These are phyloP conservation scores for Lepraria neglecta DNA, from an alignment of 495 filamentous ascomycete genomes.

Conservation along the genomic window DNA sequence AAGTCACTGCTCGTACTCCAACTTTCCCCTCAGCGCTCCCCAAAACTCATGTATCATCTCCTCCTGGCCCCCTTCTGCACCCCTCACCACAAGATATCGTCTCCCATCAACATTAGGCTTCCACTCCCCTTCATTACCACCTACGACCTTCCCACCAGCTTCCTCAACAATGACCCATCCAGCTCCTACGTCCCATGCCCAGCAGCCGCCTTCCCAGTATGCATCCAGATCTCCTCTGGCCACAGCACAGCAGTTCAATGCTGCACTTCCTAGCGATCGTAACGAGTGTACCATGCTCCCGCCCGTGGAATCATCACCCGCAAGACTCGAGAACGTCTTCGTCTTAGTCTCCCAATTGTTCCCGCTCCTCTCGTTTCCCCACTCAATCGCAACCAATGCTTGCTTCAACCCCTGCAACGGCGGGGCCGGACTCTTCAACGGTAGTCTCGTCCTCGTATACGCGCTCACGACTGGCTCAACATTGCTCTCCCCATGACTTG, in stretches of 20 bases:
- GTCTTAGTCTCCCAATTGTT: slow-evolving; percentile 64
- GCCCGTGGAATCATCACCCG: slow-evolving; percentile 54
- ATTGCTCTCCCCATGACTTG: slow-evolving; percentile 5
- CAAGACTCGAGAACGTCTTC: slow-evolving; percentile 62
- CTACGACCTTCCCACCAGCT: slow-evolving; percentile 73
- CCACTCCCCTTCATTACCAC: slow-evolving; percentile 75
- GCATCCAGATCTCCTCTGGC: slow-evolving; percentile 72
- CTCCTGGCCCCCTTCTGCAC: slow-evolving; percentile 55
- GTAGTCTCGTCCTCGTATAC: slow-evolving; percentile 35
- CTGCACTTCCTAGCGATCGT: slow-evolving; percentile 69
- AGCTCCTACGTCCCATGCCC: slow-evolving; percentile 92
- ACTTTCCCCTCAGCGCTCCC: slow-evolving; percentile 46
- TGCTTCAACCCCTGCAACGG: slow-evolving; percentile 49
- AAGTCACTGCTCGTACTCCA: slow-evolving; percentile 41
- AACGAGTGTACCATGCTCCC: slow-evolving; percentile 82
- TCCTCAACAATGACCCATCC: slow-evolving; percentile 84
- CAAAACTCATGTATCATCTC: slow-evolving; percentile 80
- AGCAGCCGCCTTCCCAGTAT: slow-evolving; percentile 93
- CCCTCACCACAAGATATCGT: slow-evolving; percentile 71
- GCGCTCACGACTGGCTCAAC: slow-evolving; percentile 20
- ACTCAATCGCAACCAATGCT: slow-evolving; percentile 62
- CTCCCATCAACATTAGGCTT: slow-evolving; percentile 65
- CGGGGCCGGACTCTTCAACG: slow-evolving; percentile 46
- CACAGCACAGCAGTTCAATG: slow-evolving; percentile 76
- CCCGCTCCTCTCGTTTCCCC: slow-evolving; percentile 62